Conservation (phyloP, 495 filamentous ascomycete genomes). For the Lentithecium fluviatile region DNA sequence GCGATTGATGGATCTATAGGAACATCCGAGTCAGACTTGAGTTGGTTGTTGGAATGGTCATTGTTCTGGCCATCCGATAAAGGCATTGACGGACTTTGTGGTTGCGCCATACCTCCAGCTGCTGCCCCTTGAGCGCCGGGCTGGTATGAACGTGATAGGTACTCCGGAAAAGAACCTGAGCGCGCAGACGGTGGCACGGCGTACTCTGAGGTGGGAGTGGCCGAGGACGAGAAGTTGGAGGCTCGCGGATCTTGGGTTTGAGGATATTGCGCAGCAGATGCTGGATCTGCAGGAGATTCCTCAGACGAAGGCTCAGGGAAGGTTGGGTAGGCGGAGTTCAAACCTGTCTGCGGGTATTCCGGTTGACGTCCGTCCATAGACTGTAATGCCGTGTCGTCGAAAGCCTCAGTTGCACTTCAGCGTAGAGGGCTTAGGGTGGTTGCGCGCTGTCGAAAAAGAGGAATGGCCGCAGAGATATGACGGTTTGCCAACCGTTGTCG, state of each 20-base stretch:
- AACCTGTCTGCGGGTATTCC: conserved; percentile 99
- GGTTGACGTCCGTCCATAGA: conserved; percentile 85
- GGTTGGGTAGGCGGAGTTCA: conserved; percentile 76
- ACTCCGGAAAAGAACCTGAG: conserved; percentile 77
- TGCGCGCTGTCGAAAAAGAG: conserved; percentile 34
- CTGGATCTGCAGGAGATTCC: conserved; percentile 78
- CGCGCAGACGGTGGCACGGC: conserved; percentile 73
- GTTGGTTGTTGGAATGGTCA: conserved; percentile 62
- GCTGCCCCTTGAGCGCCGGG: conserved; percentile 69
- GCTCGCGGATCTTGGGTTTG: conserved; percentile 71
- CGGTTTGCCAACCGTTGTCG: conserved; percentile 35
- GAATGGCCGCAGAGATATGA: conserved; percentile 45
- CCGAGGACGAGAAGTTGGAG: conserved; percentile 67
- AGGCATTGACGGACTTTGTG: conserved; percentile 93
- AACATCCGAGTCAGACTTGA: conserved; percentile 91
- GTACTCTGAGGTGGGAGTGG: conserved; percentile 88
- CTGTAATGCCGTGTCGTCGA: conserved; percentile 19
- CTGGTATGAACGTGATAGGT: conserved; percentile 59
- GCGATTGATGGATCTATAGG: conserved; percentile 99
- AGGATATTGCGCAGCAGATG: conserved; percentile 73
- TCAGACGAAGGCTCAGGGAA: conserved; percentile 74
- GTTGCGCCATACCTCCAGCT: conserved; percentile 92
- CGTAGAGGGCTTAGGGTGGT: conserved; percentile 32
- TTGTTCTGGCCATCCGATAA: conserved; percentile 73
- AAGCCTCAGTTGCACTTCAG: conserved; percentile 41